Evolutionary conservation across 202 grass and related monocot genomes (phyloP), one percentile per base, ranked within the genome.

Genomic region (Panicum virgatum): DNA sequence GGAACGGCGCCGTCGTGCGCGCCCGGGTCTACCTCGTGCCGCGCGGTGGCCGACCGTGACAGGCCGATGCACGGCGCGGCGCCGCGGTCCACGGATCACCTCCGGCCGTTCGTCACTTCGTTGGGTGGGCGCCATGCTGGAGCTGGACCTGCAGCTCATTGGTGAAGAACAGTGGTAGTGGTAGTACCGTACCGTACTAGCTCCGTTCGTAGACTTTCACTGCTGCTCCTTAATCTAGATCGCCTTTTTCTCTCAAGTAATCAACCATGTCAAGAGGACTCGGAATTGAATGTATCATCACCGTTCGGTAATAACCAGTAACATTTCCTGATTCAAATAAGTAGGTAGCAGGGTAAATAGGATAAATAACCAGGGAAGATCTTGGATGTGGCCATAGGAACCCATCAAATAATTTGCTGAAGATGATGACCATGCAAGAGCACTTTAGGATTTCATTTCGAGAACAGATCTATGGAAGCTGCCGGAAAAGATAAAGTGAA

Each of bases 11-110:
- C 30, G 77, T 98, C 16, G 80, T 98, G 78, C 90, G 89, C 70
- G 85, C 96, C 72, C 68, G 92, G 85, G 96, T 98, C 37, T 98
- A 96, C 87, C 89, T 96, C 12, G 77, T 91, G 72, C 85, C 96
- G 48, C 83, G 84, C 61, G 78, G 84, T 54, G 73, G 83, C 72
- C 76, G 75, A 71, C 66, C 84, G 53, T 93, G 86, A 88, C 57
- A 80, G 40, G 63, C 62, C 12, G 15, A 27, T 56, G 48, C 64
- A 82, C 59, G 32, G 23, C 19, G 56, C 51, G 11, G 44, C 59
- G 25, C 57, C 74, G 39, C 38, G 79, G 67, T 29, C 22, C 67
- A 70, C 23, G 67, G 67, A 70, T n/a, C 72, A 4, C 36, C 37
- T 59, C 25, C 60, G 23, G 19, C 29, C 9, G 6, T 29, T 40